phyloP scores from a whole-genome alignment of 1,284 basidiomycete species.

The Schizopora paradoxa region DNA sequence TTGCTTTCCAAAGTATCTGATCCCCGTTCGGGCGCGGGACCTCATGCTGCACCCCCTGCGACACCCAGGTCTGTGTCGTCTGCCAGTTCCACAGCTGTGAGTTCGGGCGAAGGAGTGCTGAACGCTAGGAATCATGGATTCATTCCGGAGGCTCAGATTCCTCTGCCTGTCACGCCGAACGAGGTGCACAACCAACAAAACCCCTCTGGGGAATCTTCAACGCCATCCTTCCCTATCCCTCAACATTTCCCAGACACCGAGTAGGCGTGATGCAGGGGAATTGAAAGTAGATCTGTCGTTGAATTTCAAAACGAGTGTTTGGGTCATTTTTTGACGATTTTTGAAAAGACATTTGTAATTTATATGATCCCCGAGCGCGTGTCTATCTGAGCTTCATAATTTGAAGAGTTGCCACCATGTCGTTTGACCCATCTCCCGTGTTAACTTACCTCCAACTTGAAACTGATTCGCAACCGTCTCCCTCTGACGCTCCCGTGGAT shows the following conservation, averaged over 20 bases:
- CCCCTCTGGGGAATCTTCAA: background rate
- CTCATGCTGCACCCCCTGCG: background rate
- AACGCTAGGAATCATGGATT: background rate
- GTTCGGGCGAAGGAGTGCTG: background rate
- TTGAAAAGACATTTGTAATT: background rate
- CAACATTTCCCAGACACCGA: constrained; percentile 3
- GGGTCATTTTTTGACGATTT: too few species aligned
- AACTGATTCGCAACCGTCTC: constrained; percentile 50
- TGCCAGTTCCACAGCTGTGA: background rate
- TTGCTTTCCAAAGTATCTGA: too few species aligned
- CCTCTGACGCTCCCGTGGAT: constrained; percentile 48
- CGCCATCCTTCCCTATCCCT: background rate
- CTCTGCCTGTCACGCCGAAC: constrained; percentile 6
- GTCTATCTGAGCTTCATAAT: background rate
- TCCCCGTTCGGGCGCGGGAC: constrained; percentile 5
- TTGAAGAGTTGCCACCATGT: background rate
- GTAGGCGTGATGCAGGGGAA: too few species aligned
- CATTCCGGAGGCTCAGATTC: background rate
- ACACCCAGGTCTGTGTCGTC: background rate
- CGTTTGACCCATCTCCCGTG: constrained; percentile 32
- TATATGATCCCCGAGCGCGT: background rate
- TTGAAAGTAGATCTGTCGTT: too few species aligned
- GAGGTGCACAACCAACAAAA: constrained; percentile 1
- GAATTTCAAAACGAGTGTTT: too few species aligned
- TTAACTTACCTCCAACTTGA: constrained; percentile 62